phyloP scores from a whole-genome alignment of 1,139 yeast species.

The Blastobotrys arbuscula region DNA sequence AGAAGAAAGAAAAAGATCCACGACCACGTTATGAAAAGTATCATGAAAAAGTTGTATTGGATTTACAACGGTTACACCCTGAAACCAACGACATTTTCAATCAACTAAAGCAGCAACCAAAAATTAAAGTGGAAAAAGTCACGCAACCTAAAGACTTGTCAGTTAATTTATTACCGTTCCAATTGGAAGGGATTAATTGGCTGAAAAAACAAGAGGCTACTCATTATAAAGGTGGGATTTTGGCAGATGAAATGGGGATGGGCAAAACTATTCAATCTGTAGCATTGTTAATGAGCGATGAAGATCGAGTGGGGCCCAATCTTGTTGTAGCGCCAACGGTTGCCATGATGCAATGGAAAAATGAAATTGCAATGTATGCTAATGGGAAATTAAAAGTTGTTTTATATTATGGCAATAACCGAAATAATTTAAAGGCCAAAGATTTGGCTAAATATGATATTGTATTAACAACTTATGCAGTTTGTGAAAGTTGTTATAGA shows the following conservation, averaged over 20 bases:
- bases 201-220: conserved; percentile 73
- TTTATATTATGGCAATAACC: conserved; percentile 79
- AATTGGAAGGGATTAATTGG: conserved; percentile 91
- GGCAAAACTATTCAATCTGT: conserved; percentile 97
- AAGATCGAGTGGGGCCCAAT: conserved; percentile 51
- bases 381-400: conserved; percentile 60
- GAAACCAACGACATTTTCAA: conserved; percentile 68
- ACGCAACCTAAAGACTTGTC: conserved; percentile 77
- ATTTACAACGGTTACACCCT: conserved; percentile 70
- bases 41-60: conserved; percentile 41
- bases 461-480: conserved; percentile 84
- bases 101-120: conserved; percentile 47
- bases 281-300: conserved; percentile 71
- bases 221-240: conserved; percentile 79
- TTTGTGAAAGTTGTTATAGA: conserved; percentile 78
- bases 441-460: conserved; percentile 70
- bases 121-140: conserved; percentile 53
- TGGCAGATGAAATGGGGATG: conserved; percentile 99
- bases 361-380: conserved; percentile 84
- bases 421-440: conserved; percentile 45
- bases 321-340: conserved; percentile 96
- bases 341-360: conserved; percentile 96
- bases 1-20: not conserved
- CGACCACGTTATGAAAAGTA: conserved; percentile 11
- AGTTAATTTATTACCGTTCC: conserved; percentile 76